Evolutionary conservation across 148 eudicot genomes (phyloP).

Genomic region (Polygonum aviculare): DNA sequence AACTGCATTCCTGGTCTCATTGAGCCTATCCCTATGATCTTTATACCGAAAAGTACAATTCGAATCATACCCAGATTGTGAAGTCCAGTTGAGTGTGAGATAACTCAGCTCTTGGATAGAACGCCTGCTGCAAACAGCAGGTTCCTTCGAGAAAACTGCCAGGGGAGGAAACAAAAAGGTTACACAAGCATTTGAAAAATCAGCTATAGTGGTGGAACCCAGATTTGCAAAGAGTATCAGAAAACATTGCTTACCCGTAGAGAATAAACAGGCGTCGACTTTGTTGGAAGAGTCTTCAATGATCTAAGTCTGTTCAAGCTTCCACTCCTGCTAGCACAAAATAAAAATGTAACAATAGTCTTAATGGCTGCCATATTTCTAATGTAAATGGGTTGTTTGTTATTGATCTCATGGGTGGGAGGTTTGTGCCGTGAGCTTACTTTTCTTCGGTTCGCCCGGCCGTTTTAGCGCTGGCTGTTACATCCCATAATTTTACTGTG

Average conservation of each 20-base stretch:
- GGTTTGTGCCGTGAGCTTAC: constrained; percentile 36
- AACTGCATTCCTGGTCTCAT: not conserved
- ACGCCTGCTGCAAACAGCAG: constrained; percentile 13
- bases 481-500: constrained; percentile 95
- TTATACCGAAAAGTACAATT: not conserved
- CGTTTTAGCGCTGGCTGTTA: constrained; percentile 59
- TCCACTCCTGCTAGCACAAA: constrained; percentile 48
- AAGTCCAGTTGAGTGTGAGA: not conserved
- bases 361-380: not conserved
- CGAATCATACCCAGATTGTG: not conserved
- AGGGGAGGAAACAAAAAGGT: not conserved
- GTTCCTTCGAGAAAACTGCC: constrained; percentile 8
- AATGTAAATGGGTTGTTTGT: not conserved
- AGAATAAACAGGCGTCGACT: constrained; percentile 86
- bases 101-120: constrained; percentile 5
- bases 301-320: constrained; percentile 71
- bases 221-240: not conserved
- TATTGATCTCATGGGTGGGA: not conserved
- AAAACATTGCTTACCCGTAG: constrained; percentile 39
- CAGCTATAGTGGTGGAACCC: not conserved
- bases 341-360: not conserved
- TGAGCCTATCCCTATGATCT: not conserved
- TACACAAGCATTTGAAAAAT: not conserved
- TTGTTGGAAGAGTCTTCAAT: constrained; percentile 79
- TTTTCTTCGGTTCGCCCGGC: constrained; percentile 48